Evolutionary conservation across 805 yeast genomes (phyloP), one percentile per base, ranked within the genome.

Genomic region (Wickerhamomyces ciferrii): DNA sequence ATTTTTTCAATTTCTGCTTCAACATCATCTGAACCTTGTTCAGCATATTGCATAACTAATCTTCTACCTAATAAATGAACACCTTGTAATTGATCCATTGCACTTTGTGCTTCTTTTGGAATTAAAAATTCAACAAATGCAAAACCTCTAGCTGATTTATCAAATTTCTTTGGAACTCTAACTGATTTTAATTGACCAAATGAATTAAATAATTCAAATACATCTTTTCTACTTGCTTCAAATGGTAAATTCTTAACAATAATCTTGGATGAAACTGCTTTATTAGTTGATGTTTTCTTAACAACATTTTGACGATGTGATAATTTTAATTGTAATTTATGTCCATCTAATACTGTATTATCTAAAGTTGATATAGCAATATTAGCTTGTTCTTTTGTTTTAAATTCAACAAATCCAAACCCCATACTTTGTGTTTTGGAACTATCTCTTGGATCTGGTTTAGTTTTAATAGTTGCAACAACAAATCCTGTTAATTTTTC

Each of bases 231-330:
- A 2, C 94, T 77, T 19, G 97, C 91, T 69, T 94, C 99, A 67
- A 94, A 94, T 49, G 99, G 98, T 67, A 94, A 78, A 70, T 94
- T 94, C 83, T 94, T 94, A 65, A 94, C 90, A 65, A 94, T 85
- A 55, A 94, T 84, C 67, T 92, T 92, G 52, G 81, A 74, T n/a
- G 81, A 71, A 51, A 62, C 63, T 15, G 69, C 60, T 50, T 71
- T 72, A 42, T 60, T 55, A 20, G 60, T 49, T 19, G 61, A 49
- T 11, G 59, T 42, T 5, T 66, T 44, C 4, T 65, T 55, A 15
- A 62, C 48, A 11, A 67, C 64, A 40, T 84, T 79, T 54, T 76
- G 80, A 65, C 97, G 81, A 50, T 84, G 89, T 1, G 98, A 90
- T 38, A 94, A 65, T 68, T 94, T 94, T 71, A 94, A 74, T 66